Base-by-base conservation (phyloP, 208 protist species). In the Leishmania turanica region DNA sequence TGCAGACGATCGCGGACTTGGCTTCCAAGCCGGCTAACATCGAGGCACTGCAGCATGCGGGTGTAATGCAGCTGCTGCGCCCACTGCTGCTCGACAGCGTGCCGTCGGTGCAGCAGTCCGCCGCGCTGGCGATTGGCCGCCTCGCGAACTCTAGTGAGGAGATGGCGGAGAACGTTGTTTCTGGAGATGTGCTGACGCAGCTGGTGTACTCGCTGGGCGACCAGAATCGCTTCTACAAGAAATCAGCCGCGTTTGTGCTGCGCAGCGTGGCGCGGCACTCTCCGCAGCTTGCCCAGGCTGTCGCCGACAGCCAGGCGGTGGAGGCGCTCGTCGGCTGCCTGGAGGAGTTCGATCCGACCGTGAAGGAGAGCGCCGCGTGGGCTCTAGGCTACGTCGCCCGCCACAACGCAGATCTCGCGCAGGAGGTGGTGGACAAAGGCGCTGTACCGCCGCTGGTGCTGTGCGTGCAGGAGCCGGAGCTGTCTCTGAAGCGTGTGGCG, bases 181-280 rank as follows among this genome's bases (percentile, higher is more conserved):
- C 96, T 24, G 97, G 97, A 47, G 99, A 99, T 71, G 99, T 99
- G 74, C 90, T 99, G 6, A 98, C 98, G 34, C 98, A 99, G 91
- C 88, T 99, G 47, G 99, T 99, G 5, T 99, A 99, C 86, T 99
- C 98, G 0, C 94, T 99, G 11, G 86, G 91, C 31, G 97, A 99
- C 75, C 97, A 99, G 82, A 99, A 99, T 87, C 91, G 97, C 34
- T 99, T 99, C 84, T 99, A 99, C 92, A 99, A 99, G 86, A 99
- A 99, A 87, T 98, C 98, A 0, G 98, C 99, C 4, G 98, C 98
- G 3, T 99, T 99, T 84, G 99, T 99, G 62, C 90, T 99, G 68
- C 96, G 98, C 68, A 95, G 98, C 45, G 98, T 99, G 6, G 98
- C 99, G 37, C 98, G 98, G 27, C 99, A 99, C 89, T 98, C 96